Conservation (phyloP, 2,329 filamentous ascomycete species). For the Trichoderma hamatum region DNA sequence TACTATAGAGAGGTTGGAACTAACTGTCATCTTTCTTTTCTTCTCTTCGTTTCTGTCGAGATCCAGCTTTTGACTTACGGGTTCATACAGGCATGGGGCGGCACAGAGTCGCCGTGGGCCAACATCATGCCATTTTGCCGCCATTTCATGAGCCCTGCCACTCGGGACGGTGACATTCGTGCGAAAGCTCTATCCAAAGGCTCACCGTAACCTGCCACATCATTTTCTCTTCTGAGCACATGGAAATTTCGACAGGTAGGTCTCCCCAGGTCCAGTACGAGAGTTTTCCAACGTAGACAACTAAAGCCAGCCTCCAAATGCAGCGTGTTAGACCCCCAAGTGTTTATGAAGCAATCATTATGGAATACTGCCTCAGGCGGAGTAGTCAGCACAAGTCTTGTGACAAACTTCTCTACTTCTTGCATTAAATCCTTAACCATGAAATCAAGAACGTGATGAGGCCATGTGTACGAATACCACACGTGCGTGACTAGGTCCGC, state of each 20-base stretch:
- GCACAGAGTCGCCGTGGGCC: slow-evolving; percentile 32
- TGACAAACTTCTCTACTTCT: too few relatives aligned
- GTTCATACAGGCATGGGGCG: slow-evolving; percentile 29
- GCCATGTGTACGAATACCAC: slow-evolving; percentile 35
- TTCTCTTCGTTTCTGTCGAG: too few relatives aligned
- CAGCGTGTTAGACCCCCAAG: neutral
- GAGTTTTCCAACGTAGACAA: neutral
- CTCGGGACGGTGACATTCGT: slow-evolving; percentile 31
- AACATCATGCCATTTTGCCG: slow-evolving; percentile 32
- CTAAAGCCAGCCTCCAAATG: neutral
- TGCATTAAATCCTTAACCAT: neutral
- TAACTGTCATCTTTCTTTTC: neutral
- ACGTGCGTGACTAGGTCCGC: slow-evolving; percentile 34
- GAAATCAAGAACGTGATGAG: slow-evolving; percentile 1
- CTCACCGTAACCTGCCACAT: slow-evolving; percentile 26
- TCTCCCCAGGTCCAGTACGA: too few relatives aligned
- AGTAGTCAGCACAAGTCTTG: too few relatives aligned
- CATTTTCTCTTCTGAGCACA: slow-evolving; percentile 25
- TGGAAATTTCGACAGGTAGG: neutral
- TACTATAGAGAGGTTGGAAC: slow-evolving; percentile 24
- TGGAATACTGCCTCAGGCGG: neutral
- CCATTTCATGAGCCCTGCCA: slow-evolving; percentile 31
- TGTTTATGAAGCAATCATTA: too few relatives aligned
- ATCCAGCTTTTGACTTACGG: slow-evolving; percentile 30
- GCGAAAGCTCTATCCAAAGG: neutral